Evolutionary conservation across 129 eudicot genomes (phyloP).

Genomic region (Lactuca sativa): DNA sequence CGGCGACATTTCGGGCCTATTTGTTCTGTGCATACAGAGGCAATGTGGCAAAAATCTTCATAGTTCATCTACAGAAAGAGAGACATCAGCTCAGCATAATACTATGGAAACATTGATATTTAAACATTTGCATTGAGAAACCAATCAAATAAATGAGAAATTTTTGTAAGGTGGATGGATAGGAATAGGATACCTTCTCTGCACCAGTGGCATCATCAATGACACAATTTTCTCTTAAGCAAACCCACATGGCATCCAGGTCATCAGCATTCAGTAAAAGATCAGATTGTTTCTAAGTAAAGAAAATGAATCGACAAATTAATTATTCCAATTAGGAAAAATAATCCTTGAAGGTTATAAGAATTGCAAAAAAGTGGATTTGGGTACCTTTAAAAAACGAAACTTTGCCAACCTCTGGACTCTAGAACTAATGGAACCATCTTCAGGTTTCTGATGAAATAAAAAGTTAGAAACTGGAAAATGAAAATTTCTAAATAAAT

Average conservation of each 20-base stretch:
- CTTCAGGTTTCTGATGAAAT: conserved; percentile 83
- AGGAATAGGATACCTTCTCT: conserved; percentile 67
- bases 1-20: conserved; percentile 97
- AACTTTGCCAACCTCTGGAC: conserved; percentile 97
- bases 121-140: conserved; percentile 12
- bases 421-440: conserved; percentile 91
- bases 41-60: conserved; percentile 99
- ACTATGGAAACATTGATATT: background rate
- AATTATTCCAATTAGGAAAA: background rate
- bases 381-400: conserved; percentile 84
- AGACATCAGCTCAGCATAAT: conserved; percentile 11
- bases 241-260: conserved; percentile 99
- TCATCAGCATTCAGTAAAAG: conserved; percentile 96
- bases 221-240: conserved; percentile 96
- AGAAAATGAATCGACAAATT: background rate
- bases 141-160: background rate
- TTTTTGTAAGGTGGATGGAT: background rate
- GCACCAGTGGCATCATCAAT: conserved; percentile 99
- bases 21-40: conserved; percentile 97
- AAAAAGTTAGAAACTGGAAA: conserved; percentile 17
- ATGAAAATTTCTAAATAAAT: background rate
- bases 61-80: conserved; percentile 75
- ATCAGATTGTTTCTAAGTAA: conserved; percentile 94
- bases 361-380: conserved; percentile 13
- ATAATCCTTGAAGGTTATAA: background rate